A percentile compares a stretch with the other conserved stretches of the same genome.
Evolutionary conservation across 371 early-diverging fungal genomes (phyloP).

Genomic region (Syncephalis plumigaleata): DNA sequence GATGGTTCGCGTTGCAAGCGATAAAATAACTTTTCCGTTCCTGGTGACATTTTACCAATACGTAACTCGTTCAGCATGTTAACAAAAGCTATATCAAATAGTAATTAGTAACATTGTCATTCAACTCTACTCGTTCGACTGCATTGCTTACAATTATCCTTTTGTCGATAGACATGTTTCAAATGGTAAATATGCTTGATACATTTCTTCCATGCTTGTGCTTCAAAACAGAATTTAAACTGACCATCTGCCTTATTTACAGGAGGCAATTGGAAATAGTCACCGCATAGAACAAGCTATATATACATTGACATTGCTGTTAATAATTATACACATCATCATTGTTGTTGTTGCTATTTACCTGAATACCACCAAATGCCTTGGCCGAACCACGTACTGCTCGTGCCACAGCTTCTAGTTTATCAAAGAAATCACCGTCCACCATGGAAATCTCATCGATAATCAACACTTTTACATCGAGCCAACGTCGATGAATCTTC

Average conservation of each 20-base stretch:
- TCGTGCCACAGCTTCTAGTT: slow-evolving; percentile 56
- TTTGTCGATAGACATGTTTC: slow-evolving; percentile 30
- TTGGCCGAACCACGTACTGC: slow-evolving; percentile 15
- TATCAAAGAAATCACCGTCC: slow-evolving; percentile 61
- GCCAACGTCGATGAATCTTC: slow-evolving; percentile 9
- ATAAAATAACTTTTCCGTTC: slow-evolving; percentile 23
- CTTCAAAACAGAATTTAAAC: slow-evolving; percentile 52
- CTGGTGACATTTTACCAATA: slow-evolving; percentile 28
- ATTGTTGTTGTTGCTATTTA: slow-evolving; percentile 7
- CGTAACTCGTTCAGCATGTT: slow-evolving; percentile 47
- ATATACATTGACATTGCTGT: too few species aligned
- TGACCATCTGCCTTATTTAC: slow-evolving; percentile 18
- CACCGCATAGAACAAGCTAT: slow-evolving; percentile 64
- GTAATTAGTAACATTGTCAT: too few species aligned
- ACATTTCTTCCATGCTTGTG: slow-evolving; percentile 37
- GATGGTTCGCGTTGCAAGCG: slow-evolving; percentile 27
- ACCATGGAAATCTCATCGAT: slow-evolving; percentile 91
- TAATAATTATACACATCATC: too few species aligned
- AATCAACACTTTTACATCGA: slow-evolving; percentile 22
- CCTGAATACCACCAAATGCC: slow-evolving; percentile 86
- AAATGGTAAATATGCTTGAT: slow-evolving; percentile 27
- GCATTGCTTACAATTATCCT: slow-evolving; percentile 19
- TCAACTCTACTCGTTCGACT: too few species aligned
- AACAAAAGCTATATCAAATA: slow-evolving; percentile 33
- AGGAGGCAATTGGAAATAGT: slow-evolving; percentile 88